These are phyloP conservation scores for Hypoxylon perforatum DNA, from an alignment of 495 filamentous ascomycete species.

Conservation along the genomic window DNA sequence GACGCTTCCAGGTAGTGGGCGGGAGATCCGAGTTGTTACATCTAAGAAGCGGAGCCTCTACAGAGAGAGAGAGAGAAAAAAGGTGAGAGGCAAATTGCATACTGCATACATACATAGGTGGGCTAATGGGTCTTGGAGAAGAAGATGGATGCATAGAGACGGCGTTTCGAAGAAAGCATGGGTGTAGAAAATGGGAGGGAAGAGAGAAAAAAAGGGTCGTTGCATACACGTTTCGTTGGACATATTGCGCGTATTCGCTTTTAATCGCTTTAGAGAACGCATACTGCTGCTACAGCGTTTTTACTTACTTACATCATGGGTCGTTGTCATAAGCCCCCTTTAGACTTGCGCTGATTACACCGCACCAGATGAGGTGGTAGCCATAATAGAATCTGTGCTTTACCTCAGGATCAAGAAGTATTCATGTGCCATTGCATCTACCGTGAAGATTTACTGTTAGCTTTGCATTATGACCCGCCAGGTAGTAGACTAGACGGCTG, in stretches of 20 bases:
- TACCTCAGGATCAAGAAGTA: not conserved
- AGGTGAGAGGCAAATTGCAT: slow-evolving; percentile 23
- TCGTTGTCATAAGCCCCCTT: not conserved
- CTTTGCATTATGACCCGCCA: not conserved
- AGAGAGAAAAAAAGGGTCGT: not conserved
- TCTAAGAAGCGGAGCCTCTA: slow-evolving; percentile 17
- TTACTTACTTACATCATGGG: not conserved
- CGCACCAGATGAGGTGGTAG: not conserved
- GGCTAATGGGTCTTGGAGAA: slow-evolving; percentile 8
- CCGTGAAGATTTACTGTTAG: not conserved
- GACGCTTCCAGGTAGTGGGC: slow-evolving; percentile 11
- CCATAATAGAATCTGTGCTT: not conserved
- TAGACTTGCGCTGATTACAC: not conserved
- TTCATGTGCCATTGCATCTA: not conserved
- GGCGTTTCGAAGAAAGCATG: slow-evolving; percentile 25
- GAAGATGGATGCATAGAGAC: slow-evolving; percentile 30
- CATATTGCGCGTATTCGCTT: too few relatives aligned
- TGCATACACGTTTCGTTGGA: slow-evolving; percentile 14
- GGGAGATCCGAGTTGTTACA: slow-evolving; percentile 2
- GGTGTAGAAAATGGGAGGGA: slow-evolving; percentile 7
- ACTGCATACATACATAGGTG: too few relatives aligned
- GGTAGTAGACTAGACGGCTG: too few relatives aligned
- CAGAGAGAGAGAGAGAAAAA: too few relatives aligned
- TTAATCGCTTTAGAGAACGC: slow-evolving; percentile 2
- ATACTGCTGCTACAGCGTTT: not conserved